Evolutionary conservation across 768 basidiomycete genomes (phyloP), one percentile per base, ranked within the genome.

Genomic region (Gymnopilus junonius): DNA sequence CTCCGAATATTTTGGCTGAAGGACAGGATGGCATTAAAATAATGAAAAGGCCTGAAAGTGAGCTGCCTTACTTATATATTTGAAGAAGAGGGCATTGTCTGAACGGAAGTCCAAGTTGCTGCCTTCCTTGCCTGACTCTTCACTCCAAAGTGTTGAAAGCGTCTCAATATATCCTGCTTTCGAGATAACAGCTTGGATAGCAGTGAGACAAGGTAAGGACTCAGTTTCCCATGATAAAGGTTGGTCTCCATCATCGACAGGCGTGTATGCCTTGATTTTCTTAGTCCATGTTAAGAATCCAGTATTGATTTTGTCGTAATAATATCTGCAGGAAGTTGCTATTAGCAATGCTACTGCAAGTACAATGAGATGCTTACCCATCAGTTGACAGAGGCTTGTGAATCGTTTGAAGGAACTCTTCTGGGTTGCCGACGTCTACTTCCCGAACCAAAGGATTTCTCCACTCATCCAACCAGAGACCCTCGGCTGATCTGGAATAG

Each of bases 261-360:
- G 71, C 32, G 64, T 71, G 70, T 93, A 94, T 15, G 81, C 89
- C 67, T 88, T 87, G 54, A 93, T 77, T 35, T 78, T 80, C 64
- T 83, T 72, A 23, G 83, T 75, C 93, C 94, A 95, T 3, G 86
- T 76, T 55, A 95, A 73, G 79, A 94, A 95, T 1, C 94, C 95
- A 7, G 90, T 91, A 35, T 80, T 76, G 21, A 91, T 76, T 70
- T 92, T 90, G 76, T 97, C 94, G 20, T 91, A 78, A 72, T 89
- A 93, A 56, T 75, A 73, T 21, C 81, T 77, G 43, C 79, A 82
- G 23, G 42, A 40, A 23, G n/a, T 50, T 23, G 35, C 20, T 34
- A 27, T 65, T 66, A 43, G 69, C 56, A 37, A 54, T 48, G 42
- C 35, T 10, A 55, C n/a, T 35, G 35, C 27, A 35, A 29, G n/a